Conservation (phyloP, 805 yeast species). For the Lachancea quebecensis region DNA sequence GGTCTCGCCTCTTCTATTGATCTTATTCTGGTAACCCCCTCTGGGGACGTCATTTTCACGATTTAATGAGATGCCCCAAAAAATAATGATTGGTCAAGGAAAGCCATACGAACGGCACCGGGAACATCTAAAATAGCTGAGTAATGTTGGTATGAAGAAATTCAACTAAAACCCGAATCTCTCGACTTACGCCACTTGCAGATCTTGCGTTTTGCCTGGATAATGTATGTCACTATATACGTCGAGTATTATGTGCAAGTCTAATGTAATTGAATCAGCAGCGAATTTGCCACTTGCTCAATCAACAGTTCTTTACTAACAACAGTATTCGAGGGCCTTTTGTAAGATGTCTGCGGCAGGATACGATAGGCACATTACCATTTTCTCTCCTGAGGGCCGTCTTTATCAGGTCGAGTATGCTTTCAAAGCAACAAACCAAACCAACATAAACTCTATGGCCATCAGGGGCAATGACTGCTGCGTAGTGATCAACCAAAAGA, state of each 20-base stretch:
- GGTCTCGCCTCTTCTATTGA: background rate
- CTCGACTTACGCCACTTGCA: background rate
- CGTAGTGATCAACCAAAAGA: conserved; percentile 88
- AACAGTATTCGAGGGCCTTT: background rate
- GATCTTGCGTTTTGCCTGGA: background rate
- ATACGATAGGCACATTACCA: conserved; percentile 96
- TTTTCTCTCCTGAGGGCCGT: conserved; percentile 97
- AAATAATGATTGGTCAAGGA: background rate
- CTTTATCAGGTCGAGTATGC: conserved; percentile 97
- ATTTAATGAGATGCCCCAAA: background rate
- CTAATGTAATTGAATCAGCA: background rate
- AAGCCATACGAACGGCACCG: background rate
- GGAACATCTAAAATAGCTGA: background rate
- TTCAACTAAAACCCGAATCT: background rate
- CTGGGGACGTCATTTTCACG: background rate
- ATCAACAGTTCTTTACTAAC: too few species aligned
- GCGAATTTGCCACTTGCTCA: background rate
- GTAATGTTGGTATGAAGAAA: background rate
- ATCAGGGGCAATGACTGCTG: conserved; percentile 81
- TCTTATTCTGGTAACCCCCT: background rate
- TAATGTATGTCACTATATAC: background rate
- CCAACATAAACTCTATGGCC: conserved; percentile 85
- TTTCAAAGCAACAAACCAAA: conserved; percentile 89
- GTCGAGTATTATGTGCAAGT: background rate
- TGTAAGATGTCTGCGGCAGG: conserved; percentile 58